Evolutionary conservation across 768 basidiomycete species (phyloP).

Genomic region (Panellus pusillus): DNA sequence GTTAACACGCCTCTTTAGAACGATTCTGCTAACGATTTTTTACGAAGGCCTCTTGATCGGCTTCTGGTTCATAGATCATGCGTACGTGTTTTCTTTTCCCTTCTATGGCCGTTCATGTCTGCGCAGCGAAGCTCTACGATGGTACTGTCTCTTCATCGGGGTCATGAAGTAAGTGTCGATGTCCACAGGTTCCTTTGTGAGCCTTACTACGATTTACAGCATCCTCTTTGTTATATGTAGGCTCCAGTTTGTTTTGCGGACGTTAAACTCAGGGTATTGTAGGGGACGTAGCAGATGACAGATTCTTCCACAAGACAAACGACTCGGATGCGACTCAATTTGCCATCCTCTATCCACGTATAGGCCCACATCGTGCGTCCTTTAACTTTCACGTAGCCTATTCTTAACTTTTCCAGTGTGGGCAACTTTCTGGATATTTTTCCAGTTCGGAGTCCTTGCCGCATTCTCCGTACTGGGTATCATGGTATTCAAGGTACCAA

Average conservation of each 20-base stretch:
- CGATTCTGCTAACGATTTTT: constrained; percentile 75
- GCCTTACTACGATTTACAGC: constrained; percentile 35
- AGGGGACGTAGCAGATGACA: constrained; percentile 95
- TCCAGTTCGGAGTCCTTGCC: constrained; percentile 70
- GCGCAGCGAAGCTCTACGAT: constrained; percentile 72
- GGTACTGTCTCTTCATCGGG: constrained; percentile 81
- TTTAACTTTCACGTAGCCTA: not conserved
- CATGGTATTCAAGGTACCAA: constrained; percentile 71
- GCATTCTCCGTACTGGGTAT: constrained; percentile 83
- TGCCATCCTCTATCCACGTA: constrained; percentile 65
- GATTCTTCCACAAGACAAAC: constrained; percentile 92
- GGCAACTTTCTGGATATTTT: constrained; percentile 84
- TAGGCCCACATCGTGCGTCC: constrained; percentile 69
- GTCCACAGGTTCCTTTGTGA: constrained; percentile 1
- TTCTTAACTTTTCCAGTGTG: constrained; percentile 54
- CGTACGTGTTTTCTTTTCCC: constrained; percentile 45
- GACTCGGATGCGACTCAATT: constrained; percentile 94
- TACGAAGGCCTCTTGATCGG: constrained; percentile 89
- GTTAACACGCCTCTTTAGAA: constrained; percentile 46
- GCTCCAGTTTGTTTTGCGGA: constrained; percentile 24
- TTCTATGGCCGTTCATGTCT: not conserved
- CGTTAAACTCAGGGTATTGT: constrained; percentile 3
- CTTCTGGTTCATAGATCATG: constrained; percentile 95
- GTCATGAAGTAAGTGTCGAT: constrained; percentile 71
- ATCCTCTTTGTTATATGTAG: constrained; percentile 85